These are phyloP conservation scores for Saturnispora serradocipensis DNA, from an alignment of 805 yeast genomes.

Conservation along the genomic window DNA sequence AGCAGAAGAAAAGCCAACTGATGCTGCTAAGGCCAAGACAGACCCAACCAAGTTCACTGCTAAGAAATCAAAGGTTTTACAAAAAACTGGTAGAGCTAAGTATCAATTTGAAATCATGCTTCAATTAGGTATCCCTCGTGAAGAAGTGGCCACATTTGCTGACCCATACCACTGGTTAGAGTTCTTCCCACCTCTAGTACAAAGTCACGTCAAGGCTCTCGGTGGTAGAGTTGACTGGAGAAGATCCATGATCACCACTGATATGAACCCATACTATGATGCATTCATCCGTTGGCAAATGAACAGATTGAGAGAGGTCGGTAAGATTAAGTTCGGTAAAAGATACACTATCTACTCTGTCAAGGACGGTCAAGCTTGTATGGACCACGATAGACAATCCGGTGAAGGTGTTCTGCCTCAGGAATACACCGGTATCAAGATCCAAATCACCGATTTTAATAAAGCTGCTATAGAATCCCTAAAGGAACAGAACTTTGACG, in stretches of 20 bases:
- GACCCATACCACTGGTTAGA: slow-evolving; percentile 87
- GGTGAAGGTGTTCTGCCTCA: slow-evolving; percentile 98
- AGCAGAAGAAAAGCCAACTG: slow-evolving; percentile 21
- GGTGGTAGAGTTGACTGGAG: slow-evolving; percentile 99
- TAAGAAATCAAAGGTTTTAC: slow-evolving; percentile 86
- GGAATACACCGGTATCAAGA: slow-evolving; percentile 91
- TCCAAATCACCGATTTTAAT: slow-evolving; percentile 54
- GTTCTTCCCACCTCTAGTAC: slow-evolving; percentile 85
- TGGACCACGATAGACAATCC: slow-evolving; percentile 96
- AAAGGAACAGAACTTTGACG: slow-evolving; percentile 38
- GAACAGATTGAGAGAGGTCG: slow-evolving; percentile 72
- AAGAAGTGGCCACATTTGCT: slow-evolving; percentile 80
- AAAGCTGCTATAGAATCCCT: slow-evolving; percentile 47
- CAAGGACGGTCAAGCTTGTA: slow-evolving; percentile 98
- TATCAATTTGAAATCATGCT: slow-evolving; percentile 95
- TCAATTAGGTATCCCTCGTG: slow-evolving; percentile 79
- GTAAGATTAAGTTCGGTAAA: slow-evolving; percentile 95
- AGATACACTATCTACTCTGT: slow-evolving; percentile 96
- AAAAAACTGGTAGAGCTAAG: slow-evolving; percentile 89
- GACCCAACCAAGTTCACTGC: slow-evolving; percentile 90
- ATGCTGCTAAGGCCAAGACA: slow-evolving; percentile 24
- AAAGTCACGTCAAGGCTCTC: slow-evolving; percentile 65
- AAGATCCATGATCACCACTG: slow-evolving; percentile 91
- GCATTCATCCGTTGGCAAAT: slow-evolving; percentile 95
- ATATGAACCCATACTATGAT: slow-evolving; percentile 90